These are phyloP conservation scores for Sporothrix luriei DNA, from an alignment of 2,329 filamentous ascomycete genomes.

Conservation along the genomic window DNA sequence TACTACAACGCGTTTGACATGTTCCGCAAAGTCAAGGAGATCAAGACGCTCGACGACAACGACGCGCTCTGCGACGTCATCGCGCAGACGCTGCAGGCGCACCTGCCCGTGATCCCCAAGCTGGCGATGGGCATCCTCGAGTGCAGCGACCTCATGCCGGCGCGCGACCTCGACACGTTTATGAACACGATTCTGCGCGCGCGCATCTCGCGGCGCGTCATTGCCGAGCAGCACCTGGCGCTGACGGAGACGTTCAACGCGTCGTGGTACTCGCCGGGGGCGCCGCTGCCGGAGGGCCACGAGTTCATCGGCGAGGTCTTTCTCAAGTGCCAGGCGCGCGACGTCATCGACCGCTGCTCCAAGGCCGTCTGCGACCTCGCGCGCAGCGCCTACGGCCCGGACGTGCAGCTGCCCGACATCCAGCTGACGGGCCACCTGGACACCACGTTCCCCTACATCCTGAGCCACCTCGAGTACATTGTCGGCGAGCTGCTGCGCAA, in stretches of 20 bases:
- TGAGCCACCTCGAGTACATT: slow-evolving; percentile 96
- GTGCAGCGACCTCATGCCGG: slow-evolving; percentile 78
- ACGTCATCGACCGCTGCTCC: slow-evolving; percentile 83
- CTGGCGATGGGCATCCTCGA: slow-evolving; percentile 93
- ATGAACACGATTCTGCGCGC: slow-evolving; percentile 93
- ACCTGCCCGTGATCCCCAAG: slow-evolving; percentile 90
- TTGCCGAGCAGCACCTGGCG: slow-evolving; percentile 94
- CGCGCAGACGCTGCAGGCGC: slow-evolving; percentile 76
- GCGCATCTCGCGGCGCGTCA: slow-evolving; percentile 90
- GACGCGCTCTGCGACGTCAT: slow-evolving; percentile 82
- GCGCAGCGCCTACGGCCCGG: slow-evolving; percentile 70
- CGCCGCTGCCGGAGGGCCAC: slow-evolving; percentile 64
- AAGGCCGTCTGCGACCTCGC: slow-evolving; percentile 74
- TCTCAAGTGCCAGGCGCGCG: slow-evolving; percentile 84
- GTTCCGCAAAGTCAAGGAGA: slow-evolving; percentile 80
- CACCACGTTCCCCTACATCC: slow-evolving; percentile 93
- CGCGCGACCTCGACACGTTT: slow-evolving; percentile 83
- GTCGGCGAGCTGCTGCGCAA: slow-evolving; percentile 93
- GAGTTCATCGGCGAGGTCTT: slow-evolving; percentile 97
- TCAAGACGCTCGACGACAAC: slow-evolving; percentile 86
- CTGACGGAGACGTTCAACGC: slow-evolving; percentile 92
- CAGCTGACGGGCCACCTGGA: slow-evolving; percentile 80
- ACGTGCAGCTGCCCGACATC: slow-evolving; percentile 76
- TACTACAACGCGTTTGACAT: slow-evolving; percentile 97
- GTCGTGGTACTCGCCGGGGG: slow-evolving; percentile 83